A percentile compares a stretch with the other conserved stretches of the same genome.
Conservation (phyloP, 1,139 yeast genomes). For the Ashbya aceris region DNA sequence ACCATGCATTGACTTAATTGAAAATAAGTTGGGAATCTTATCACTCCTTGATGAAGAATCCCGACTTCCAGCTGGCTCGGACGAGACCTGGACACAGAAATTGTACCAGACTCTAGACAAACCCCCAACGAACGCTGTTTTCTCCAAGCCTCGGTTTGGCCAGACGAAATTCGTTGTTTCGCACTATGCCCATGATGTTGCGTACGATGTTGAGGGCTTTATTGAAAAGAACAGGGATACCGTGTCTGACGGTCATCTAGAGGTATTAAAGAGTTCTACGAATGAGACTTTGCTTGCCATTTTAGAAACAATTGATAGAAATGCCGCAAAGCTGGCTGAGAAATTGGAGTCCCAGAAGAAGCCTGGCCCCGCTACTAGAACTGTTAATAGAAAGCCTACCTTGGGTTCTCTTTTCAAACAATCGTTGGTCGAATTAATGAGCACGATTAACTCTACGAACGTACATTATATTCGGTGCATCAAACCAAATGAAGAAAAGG, state of each 20-base stretch:
- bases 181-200: conserved; percentile 91
- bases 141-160: conserved; percentile 92
- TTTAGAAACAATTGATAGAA: conserved; percentile 54
- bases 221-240: conserved; percentile 96
- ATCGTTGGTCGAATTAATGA: conserved; percentile 87
- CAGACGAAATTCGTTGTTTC: conserved; percentile 82
- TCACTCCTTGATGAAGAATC: conserved; percentile 92
- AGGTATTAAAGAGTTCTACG: conserved; percentile 61
- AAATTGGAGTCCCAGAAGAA: conserved; percentile 29
- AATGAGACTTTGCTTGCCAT: conserved; percentile 59
- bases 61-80: conserved; percentile 88
- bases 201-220: conserved; percentile 89
- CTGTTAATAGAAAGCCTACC: conserved; percentile 75
- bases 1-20: conserved; percentile 92
- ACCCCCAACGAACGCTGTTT: conserved; percentile 67
- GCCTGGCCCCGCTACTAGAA: conserved; percentile 30
- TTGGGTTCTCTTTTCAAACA: conserved; percentile 90
- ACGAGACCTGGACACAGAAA: conserved; percentile 86
- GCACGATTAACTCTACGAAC: conserved; percentile 84
- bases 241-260: conserved; percentile 91
- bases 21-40: conserved; percentile 78
- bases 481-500: conserved; percentile 89
- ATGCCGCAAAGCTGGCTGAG: conserved; percentile 40
- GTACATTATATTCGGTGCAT: conserved; percentile 97
- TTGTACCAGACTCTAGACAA: conserved; percentile 79